phyloP scores from a whole-genome alignment of 805 yeast genomes.

The Kuraishia hungarica region DNA sequence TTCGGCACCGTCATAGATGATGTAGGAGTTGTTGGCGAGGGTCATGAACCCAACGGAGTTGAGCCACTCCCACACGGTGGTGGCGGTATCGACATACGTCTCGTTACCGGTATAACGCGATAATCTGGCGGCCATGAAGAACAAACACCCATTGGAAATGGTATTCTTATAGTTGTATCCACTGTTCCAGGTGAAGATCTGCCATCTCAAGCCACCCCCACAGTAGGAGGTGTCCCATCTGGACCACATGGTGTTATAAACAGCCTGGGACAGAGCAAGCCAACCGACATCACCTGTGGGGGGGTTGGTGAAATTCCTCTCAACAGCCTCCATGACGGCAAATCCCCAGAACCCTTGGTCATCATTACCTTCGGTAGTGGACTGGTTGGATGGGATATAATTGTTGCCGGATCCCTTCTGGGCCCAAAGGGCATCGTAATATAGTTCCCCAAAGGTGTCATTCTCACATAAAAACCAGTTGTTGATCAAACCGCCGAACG shows the following conservation, averaged over 20 bases:
- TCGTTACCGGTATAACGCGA: conserved; percentile 75
- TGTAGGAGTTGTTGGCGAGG: conserved; percentile 29
- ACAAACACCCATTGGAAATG: conserved; percentile 83
- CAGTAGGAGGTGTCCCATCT: conserved; percentile 79
- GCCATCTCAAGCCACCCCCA: conserved; percentile 94
- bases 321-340: conserved; percentile 88
- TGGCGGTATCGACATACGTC: conserved; percentile 69
- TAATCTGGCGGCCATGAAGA: conserved; percentile 80
- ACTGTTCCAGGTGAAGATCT: conserved; percentile 87
- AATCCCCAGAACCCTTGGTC: conserved; percentile 98
- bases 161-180: conserved; percentile 93
- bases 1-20: conserved; percentile 64
- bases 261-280: conserved; percentile 81
- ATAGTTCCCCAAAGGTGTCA: conserved; percentile 49
- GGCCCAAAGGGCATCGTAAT: conserved; percentile 55
- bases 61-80: conserved; percentile 78
- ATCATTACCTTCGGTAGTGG: conserved; percentile 93
- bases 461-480: conserved; percentile 66
- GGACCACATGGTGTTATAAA: conserved; percentile 80
- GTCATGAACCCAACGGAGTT: conserved; percentile 38
- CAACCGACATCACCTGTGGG: conserved; percentile 56
- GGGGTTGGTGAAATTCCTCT: conserved; percentile 74
- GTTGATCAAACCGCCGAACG: conserved; percentile 83
- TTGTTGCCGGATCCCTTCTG: conserved; percentile 72
- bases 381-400: conserved; percentile 81